A percentile compares a stretch with the other conserved stretches of the same genome.
Conservation (phyloP, 257 asterid genomes). For the Plectranthus barbatus region DNA sequence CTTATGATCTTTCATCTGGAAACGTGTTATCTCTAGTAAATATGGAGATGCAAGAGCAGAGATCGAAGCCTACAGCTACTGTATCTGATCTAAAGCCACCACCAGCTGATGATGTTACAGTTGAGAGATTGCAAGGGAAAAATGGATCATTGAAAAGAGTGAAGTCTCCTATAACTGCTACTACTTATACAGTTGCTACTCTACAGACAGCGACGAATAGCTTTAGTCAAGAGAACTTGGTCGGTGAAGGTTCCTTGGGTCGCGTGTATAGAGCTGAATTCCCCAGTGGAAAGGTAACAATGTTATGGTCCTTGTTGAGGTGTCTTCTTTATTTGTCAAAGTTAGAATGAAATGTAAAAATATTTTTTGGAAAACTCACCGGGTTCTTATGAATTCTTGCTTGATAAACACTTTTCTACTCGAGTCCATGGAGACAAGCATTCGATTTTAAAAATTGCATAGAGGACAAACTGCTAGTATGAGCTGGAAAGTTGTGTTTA, state of each 20-base stretch:
- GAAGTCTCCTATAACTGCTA: slow-evolving; percentile 68
- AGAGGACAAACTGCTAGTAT: background rate
- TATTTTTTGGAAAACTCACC: slow-evolving; percentile 7
- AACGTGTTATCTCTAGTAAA: slow-evolving; percentile 38
- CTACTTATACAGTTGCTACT: slow-evolving; percentile 75
- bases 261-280: slow-evolving; percentile 92
- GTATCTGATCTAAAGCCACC: slow-evolving; percentile 61
- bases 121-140: slow-evolving; percentile 61
- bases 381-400: background rate
- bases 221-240: slow-evolving; percentile 86
- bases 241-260: slow-evolving; percentile 97
- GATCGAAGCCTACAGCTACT: slow-evolving; percentile 40
- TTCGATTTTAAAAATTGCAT: background rate
- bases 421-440: background rate
- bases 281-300: slow-evolving; percentile 76
- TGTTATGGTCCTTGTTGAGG: background rate
- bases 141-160: slow-evolving; percentile 67
- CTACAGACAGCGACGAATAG: slow-evolving; percentile 92
- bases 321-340: slow-evolving; percentile 1
- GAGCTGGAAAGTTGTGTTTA: background rate
- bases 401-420: background rate
- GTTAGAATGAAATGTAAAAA: background rate
- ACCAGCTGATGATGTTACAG: slow-evolving; percentile 50
- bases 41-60: slow-evolving; percentile 61
- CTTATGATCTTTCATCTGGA: slow-evolving; percentile 5